Conservation (phyloP, 169 alveolate genomes). For the Eimeria maxima region DNA sequence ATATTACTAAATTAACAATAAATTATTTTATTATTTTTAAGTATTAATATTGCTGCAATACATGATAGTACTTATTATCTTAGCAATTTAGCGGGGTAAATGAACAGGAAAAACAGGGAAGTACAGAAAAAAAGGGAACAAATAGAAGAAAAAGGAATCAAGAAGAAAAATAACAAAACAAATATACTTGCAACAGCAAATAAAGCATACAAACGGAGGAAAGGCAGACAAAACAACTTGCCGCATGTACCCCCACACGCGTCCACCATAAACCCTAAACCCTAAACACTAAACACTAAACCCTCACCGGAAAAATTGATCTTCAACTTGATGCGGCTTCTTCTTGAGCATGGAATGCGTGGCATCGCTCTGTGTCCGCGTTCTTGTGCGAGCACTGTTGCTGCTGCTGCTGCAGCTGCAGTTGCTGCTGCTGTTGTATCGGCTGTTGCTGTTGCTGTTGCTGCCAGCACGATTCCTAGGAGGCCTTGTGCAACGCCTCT, state of each 20-base stretch:
- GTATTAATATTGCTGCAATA: no score
- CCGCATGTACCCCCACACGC: no score
- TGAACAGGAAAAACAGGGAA: no score
- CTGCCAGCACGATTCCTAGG: constrained; percentile 55
- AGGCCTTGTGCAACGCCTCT: constrained; percentile 49
- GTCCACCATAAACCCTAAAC: neutral
- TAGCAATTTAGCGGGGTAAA: no score
- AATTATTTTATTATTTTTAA: no score
- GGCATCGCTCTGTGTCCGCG: constrained; percentile 54
- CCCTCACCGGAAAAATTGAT: constrained; percentile 61
- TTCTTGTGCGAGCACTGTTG: constrained; percentile 7
- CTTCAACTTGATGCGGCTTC: constrained; percentile 29
- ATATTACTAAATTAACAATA: no score
- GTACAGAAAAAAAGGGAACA: no score
- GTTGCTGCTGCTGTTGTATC: constrained; percentile 54
- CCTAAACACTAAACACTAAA: constrained; percentile 50
- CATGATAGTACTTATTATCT: no score
- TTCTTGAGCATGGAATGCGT: constrained; percentile 45
- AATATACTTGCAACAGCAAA: neutral
- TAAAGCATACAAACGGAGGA: no score
- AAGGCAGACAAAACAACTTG: no score
- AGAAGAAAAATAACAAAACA: neutral
- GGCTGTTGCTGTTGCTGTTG: constrained; percentile 56
- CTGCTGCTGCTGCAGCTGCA: constrained; percentile 49
- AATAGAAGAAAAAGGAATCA: no score